Evolutionary conservation across 176 grass and related monocot genomes (phyloP), one percentile per base, ranked within the genome.

Genomic region (Carex kokanica): DNA sequence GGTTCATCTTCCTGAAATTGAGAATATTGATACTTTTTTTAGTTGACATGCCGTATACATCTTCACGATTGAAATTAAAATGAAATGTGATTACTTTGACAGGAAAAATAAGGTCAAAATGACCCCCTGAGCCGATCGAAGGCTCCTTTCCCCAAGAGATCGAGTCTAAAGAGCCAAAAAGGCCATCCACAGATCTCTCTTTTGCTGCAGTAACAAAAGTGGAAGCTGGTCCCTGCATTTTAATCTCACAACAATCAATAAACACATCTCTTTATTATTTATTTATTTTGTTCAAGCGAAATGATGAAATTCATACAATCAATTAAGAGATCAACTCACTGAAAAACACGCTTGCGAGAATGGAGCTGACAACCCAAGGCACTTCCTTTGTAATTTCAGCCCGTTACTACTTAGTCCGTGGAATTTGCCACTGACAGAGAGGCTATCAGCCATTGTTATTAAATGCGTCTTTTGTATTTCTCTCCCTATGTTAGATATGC

Each of bases 271-370:
- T 53, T 61, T 70, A 62, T 72, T 81, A 53, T 41, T 49, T 2
- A 0, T 43, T 49, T 12, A 2, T 49, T 21, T 29, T 54, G 10
- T 21, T 52, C 27, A 60, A 85, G 51, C 78, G 36, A 70, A 45
- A 83, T 85, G 9, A 45, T 2, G 23, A 54, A 75, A 17, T 55
- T 17, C 23, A 31, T 55, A 32, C 77, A 74, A 78, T 90, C 2
- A 88, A 58, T 40, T 77, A 83, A 78, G 27, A 24, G 60, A 60
- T 61, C n/a, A 69, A 93, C 95, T 94, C 78, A 98, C 95, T 70
- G 92, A 86, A 86, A 98, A 93, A 79, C 90, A 98, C 71, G 95
- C 92, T 95, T 95, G 92, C 45, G 86, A 87, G 86, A 98, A 98
- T 80, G 95, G 95, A 89, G 92, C 92, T 51, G 92, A 93, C 53